phyloP scores from a whole-genome alignment of 2,329 filamentous ascomycete genomes.

The Lasiodiplodia gonubiensis region DNA sequence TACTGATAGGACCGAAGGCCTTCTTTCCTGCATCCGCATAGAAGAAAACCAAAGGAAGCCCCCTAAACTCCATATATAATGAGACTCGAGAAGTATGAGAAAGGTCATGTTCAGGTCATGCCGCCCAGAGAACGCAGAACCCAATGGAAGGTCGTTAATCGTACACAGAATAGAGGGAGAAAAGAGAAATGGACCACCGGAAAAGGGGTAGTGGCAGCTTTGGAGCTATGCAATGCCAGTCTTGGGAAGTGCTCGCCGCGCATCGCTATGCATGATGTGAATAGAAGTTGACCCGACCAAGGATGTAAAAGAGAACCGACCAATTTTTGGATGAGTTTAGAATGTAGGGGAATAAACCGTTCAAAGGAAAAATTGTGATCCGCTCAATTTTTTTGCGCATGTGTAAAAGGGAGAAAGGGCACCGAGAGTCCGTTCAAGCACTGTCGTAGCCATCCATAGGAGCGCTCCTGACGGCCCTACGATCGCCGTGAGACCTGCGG shows the following conservation, averaged over 20 bases:
- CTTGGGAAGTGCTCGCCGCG: conserved; percentile 5
- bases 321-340: conserved; percentile 1
- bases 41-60: background rate
- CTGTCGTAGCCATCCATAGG: conserved; percentile 8
- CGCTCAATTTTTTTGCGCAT: too few relatives aligned
- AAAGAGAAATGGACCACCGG: background rate
- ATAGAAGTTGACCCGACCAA: background rate
- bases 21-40: background rate
- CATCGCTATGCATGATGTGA: conserved; percentile 18
- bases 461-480: background rate
- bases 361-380: background rate
- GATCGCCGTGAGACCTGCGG: conserved; percentile 1
- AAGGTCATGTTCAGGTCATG: background rate
- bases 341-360: background rate
- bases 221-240: conserved; percentile 10
- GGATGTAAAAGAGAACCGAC: background rate
- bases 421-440: background rate
- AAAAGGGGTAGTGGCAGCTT: background rate
- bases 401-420: background rate
- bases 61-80: background rate
- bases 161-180: background rate
- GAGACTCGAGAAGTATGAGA: background rate
- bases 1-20: background rate
- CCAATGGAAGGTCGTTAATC: background rate
- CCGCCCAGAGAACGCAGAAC: background rate